These are phyloP conservation scores for Globisporangium camurandrum DNA, from an alignment of 352 stramenopile genomes.

Conservation along the genomic window DNA sequence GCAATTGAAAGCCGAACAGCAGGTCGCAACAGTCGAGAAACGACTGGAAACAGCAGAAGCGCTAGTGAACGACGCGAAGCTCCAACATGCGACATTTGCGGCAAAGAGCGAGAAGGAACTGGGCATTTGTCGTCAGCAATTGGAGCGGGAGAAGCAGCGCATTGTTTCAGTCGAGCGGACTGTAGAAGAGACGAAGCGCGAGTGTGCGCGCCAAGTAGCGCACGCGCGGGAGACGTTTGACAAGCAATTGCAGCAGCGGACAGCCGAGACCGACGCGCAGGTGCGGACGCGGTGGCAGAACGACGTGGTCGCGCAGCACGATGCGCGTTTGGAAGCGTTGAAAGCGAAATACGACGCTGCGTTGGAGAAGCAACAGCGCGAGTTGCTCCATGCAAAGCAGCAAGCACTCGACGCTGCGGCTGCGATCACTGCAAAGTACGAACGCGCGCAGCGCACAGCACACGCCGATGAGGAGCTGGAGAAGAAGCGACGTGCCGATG, in stretches of 20 bases:
- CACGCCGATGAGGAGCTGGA: constrained; percentile 33
- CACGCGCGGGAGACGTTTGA: constrained; percentile 37
- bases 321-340: constrained; percentile 54
- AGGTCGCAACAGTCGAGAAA: constrained; percentile 32
- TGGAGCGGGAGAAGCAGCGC: constrained; percentile 54
- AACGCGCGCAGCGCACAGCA: constrained; percentile 25
- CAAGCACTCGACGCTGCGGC: constrained; percentile 40
- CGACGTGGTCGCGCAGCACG: constrained; percentile 59
- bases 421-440: constrained; percentile 35
- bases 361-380: constrained; percentile 46
- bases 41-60: constrained; percentile 19
- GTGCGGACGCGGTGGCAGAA: constrained; percentile 59
- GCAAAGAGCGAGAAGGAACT: constrained; percentile 50
- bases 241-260: constrained; percentile 39
- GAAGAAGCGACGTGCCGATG: constrained; percentile 19
- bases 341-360: constrained; percentile 67
- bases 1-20: constrained; percentile 41
- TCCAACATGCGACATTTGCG: constrained; percentile 27
- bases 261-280: constrained; percentile 52
- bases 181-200: constrained; percentile 25
- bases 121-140: constrained; percentile 24
- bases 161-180: constrained; percentile 15
- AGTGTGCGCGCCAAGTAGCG: constrained; percentile 44
- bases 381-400: constrained; percentile 43
- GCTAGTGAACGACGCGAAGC: constrained; percentile 34